A percentile compares a stretch with the other conserved stretches of the same genome.
phyloP scores from a whole-genome alignment of 2,329 filamentous ascomycete genomes.

The Pseudomassariella vexata region DNA sequence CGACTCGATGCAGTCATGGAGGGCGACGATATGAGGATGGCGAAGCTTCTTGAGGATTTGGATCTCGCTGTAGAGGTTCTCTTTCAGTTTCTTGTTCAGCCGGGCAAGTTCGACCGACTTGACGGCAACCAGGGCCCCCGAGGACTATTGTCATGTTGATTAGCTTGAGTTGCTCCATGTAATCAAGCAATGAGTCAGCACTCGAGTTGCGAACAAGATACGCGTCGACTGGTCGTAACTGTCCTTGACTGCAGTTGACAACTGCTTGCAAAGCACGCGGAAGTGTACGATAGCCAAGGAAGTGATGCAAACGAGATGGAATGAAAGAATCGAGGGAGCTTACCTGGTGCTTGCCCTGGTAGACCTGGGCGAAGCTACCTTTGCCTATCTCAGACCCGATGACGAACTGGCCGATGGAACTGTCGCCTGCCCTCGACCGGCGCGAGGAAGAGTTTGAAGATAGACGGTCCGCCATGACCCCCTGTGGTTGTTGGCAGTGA shows the following conservation, averaged over 20 bases:
- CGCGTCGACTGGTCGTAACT: too few species aligned
- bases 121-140: conserved; percentile 81
- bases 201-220: neutral
- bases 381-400: conserved; percentile 89
- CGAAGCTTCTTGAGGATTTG: conserved; percentile 89
- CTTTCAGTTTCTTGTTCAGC: conserved; percentile 91
- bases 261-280: too few species aligned
- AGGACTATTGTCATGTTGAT: conserved; percentile 47
- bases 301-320: conserved; percentile 6
- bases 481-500: conserved; percentile 25
- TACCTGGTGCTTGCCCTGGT: conserved; percentile 80
- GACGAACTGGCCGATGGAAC: conserved; percentile 66
- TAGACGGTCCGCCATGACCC: conserved; percentile 25
- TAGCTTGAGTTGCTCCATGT: conserved; percentile 2
- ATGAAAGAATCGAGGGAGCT: conserved; percentile 23
- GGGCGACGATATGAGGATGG: conserved; percentile 93
- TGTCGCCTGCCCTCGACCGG: conserved; percentile 30
- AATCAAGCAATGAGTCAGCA: conserved; percentile 5
- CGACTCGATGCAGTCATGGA: conserved; percentile 90
- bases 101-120: conserved; percentile 91
- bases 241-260: too few species aligned
- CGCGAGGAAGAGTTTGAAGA: conserved; percentile 23
- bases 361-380: conserved; percentile 96
- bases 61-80: conserved; percentile 94
- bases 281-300: neutral